These are phyloP conservation scores for Drechmeria coniospora DNA, from an alignment of 2,329 filamentous ascomycete species.

Conservation along the genomic window DNA sequence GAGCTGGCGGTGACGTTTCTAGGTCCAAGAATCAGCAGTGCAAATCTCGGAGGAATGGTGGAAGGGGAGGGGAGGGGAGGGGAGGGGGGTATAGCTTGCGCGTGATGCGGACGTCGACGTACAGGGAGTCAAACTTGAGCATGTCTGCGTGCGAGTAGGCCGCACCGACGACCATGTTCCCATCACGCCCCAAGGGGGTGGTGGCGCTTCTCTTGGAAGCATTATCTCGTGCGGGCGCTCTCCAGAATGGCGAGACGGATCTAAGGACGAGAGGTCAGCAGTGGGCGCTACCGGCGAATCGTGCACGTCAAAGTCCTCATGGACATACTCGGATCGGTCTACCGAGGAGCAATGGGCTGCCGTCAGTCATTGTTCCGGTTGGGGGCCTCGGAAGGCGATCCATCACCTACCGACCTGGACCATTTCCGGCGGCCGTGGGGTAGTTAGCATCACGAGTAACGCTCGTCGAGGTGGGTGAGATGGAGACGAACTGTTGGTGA, in stretches of 20 bases:
- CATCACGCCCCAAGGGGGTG: conserved; percentile 32
- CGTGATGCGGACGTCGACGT: conserved; percentile 15
- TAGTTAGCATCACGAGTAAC: conserved; percentile 16
- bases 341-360: conserved; percentile 8
- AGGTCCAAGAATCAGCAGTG: conserved; percentile 2
- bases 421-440: conserved; percentile 66
- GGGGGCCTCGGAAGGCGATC: conserved; percentile 1
- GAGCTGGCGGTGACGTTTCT: conserved; percentile 45
- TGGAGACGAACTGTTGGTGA: conserved; percentile 48
- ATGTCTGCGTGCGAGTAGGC: conserved; percentile 95
- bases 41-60: no score
- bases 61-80: background rate
- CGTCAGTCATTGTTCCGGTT: conserved; percentile 11
- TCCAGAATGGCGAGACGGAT: conserved; percentile 81
- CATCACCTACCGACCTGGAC: conserved; percentile 80
- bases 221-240: conserved; percentile 39
- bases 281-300: conserved; percentile 4
- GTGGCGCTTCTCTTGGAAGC: conserved; percentile 32
- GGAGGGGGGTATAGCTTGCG: background rate
- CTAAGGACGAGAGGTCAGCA: conserved; percentile 30
- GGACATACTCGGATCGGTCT: conserved; percentile 54
- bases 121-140: conserved; percentile 74
- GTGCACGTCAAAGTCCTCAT: no score
- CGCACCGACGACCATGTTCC: conserved; percentile 72
- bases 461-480: conserved; percentile 5